phyloP scores from a whole-genome alignment of 805 yeast genomes.

The Ogataea salicorniae region DNA sequence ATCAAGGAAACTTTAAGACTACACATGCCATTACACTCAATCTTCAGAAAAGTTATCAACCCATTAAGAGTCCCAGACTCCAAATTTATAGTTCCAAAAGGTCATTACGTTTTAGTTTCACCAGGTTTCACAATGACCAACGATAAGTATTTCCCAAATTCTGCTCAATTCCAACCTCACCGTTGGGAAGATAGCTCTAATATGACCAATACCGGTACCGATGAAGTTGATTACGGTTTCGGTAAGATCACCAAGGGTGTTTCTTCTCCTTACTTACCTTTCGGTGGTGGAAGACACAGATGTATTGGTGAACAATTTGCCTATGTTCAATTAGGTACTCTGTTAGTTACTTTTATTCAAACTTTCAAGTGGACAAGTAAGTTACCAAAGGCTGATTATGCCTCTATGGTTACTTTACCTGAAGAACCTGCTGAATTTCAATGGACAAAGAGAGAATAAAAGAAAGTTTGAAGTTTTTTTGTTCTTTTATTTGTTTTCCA shows the following conservation, averaged over 20 bases:
- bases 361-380: conserved; percentile 71
- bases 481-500: too few species aligned
- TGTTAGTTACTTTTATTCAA: conserved; percentile 69
- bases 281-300: conserved; percentile 99
- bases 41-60: conserved; percentile 84
- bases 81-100: conserved; percentile 75
- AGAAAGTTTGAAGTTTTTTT: background rate
- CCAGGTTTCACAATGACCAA: conserved; percentile 87
- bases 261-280: conserved; percentile 90
- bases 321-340: conserved; percentile 82
- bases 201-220: conserved; percentile 24
- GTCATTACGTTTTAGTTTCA: conserved; percentile 84
- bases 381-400: conserved; percentile 69
- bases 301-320: conserved; percentile 99
- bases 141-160: conserved; percentile 74
- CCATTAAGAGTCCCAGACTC: conserved; percentile 78
- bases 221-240: conserved; percentile 85
- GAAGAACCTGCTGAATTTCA: conserved; percentile 62
- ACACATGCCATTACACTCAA: conserved; percentile 95
- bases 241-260: conserved; percentile 97
- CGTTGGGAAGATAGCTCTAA: conserved; percentile 61
- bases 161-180: conserved; percentile 70
- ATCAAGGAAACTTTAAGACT: conserved; percentile 92
- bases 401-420: conserved; percentile 93
- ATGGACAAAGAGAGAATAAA: conserved; percentile 59